Conservation (phyloP, 2,329 filamentous ascomycete genomes). For the Fusarium chlamydosporum region DNA sequence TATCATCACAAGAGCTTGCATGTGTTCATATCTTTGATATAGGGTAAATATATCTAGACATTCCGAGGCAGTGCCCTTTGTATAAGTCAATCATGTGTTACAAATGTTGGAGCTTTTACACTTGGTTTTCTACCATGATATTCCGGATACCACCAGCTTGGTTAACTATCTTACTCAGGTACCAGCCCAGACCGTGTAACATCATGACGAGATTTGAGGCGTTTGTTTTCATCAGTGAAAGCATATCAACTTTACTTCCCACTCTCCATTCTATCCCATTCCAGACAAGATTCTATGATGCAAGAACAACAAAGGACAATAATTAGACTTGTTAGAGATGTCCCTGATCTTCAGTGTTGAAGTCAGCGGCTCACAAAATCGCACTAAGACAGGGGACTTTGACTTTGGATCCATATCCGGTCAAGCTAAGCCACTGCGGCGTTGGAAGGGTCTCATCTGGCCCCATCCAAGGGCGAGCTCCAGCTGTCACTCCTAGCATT, state of each 20-base stretch:
- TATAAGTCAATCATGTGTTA: too few relatives aligned
- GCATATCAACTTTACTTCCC: neutral
- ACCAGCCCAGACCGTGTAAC: neutral
- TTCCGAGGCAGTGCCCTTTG: neutral
- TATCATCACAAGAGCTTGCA: neutral
- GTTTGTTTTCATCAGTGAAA: neutral
- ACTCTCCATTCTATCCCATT: neutral
- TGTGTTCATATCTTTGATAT: neutral
- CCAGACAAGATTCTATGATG: slow-evolving; percentile 10
- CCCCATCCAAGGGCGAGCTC: slow-evolving; percentile 29
- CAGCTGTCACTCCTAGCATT: slow-evolving; percentile 34
- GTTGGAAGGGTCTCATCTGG: slow-evolving; percentile 35
- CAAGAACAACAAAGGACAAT: neutral
- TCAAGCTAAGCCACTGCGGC: slow-evolving; percentile 44
- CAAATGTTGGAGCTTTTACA: neutral
- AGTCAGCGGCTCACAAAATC: slow-evolving; percentile 15
- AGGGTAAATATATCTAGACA: neutral
- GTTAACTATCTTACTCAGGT: neutral
- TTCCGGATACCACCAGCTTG: neutral
- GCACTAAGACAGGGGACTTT: slow-evolving; percentile 31
- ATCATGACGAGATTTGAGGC: neutral
- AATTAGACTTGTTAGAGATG: neutral
- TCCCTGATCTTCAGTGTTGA: slow-evolving; percentile 17
- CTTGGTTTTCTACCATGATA: neutral
- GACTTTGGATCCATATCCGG: slow-evolving; percentile 26